Percentiles rank a stretch among this genome's conserved stretches.
Evolutionary conservation across 2,329 filamentous ascomycete genomes (phyloP).

Genomic region (Celoporthe dispersa): DNA sequence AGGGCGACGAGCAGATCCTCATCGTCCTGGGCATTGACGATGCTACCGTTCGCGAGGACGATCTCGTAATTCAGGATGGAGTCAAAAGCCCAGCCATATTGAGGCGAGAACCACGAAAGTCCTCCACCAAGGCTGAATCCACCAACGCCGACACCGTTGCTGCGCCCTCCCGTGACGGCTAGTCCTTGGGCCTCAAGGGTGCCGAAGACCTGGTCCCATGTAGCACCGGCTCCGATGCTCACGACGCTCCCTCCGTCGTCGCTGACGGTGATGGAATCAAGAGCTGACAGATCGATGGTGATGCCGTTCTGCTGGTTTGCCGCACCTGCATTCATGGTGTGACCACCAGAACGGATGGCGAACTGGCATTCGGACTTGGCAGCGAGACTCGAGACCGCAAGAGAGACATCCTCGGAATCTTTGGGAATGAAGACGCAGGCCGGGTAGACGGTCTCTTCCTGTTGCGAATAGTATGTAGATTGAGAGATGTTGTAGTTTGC

Average conservation of each 20-base stretch:
- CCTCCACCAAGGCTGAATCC: slow-evolving; percentile 39
- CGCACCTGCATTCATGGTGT: not conserved
- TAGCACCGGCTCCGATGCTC: slow-evolving; percentile 38
- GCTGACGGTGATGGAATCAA: not conserved
- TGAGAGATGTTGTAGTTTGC: not conserved
- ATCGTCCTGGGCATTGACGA: slow-evolving; percentile 32
- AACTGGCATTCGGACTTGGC: not conserved
- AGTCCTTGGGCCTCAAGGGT: slow-evolving; percentile 33
- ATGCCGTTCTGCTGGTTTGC: not conserved
- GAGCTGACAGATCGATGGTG: slow-evolving; percentile 3
- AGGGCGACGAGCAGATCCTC: slow-evolving; percentile 38
- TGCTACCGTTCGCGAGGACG: slow-evolving; percentile 35
- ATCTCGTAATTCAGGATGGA: slow-evolving; percentile 26
- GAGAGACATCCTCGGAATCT: not conserved
- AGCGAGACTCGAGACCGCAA: not conserved
- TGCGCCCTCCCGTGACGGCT: slow-evolving; percentile 36
- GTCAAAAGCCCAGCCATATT: slow-evolving; percentile 17
- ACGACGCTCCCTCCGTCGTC: slow-evolving; percentile 35
- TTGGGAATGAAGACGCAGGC: not conserved
- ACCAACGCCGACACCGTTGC: slow-evolving; percentile 36
- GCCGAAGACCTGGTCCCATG: slow-evolving; percentile 38
- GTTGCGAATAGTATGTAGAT: not conserved
- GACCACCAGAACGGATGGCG: slow-evolving; percentile 14
- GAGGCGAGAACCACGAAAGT: slow-evolving; percentile 36
- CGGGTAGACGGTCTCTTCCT: slow-evolving; percentile 2